Percentiles rank a stretch among this genome's conserved stretches.
These are phyloP conservation scores for Candida odintsovae DNA, from an alignment of 805 yeast genomes.

Conservation along the genomic window DNA sequence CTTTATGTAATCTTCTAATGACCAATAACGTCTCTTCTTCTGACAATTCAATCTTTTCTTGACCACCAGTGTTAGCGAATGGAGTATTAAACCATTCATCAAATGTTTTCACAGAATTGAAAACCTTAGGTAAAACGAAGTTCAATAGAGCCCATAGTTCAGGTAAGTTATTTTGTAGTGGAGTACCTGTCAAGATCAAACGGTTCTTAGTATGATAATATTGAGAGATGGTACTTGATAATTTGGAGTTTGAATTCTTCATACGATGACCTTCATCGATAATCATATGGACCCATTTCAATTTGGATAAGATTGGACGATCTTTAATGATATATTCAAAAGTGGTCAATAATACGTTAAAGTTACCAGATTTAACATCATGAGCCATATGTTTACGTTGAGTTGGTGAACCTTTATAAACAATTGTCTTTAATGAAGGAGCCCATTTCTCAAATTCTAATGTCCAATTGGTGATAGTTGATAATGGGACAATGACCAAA, in stretches of 20 bases:
- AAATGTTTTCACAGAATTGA: slow-evolving; percentile 79
- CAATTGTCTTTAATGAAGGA: slow-evolving; percentile 64
- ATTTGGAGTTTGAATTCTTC: slow-evolving; percentile 73
- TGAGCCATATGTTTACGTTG: slow-evolving; percentile 62
- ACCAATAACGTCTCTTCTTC: slow-evolving; percentile 84
- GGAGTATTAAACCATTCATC: slow-evolving; percentile 92
- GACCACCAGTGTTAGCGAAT: slow-evolving; percentile 78
- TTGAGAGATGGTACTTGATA: slow-evolving; percentile 63
- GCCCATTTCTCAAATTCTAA: slow-evolving; percentile 87
- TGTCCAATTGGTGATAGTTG: slow-evolving; percentile 83
- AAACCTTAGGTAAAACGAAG: slow-evolving; percentile 77
- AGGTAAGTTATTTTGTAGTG: slow-evolving; percentile 78
- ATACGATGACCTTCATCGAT: slow-evolving; percentile 90
- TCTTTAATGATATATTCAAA: slow-evolving; percentile 79
- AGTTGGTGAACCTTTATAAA: slow-evolving; percentile 73
- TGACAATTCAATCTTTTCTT: slow-evolving; percentile 71
- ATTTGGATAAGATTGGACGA: slow-evolving; percentile 60
- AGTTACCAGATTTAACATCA: slow-evolving; percentile 61
- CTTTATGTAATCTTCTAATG: slow-evolving; percentile 81
- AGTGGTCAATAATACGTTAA: slow-evolving; percentile 73
- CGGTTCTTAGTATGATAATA: slow-evolving; percentile 73
- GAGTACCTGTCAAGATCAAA: slow-evolving; percentile 83
- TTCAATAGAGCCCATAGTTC: slow-evolving; percentile 82
- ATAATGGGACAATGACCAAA: slow-evolving; percentile 75
- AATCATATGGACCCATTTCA: slow-evolving; percentile 80